phyloP scores from a whole-genome alignment of 2,329 filamentous ascomycete genomes.

The Cladosporium sp. region DNA sequence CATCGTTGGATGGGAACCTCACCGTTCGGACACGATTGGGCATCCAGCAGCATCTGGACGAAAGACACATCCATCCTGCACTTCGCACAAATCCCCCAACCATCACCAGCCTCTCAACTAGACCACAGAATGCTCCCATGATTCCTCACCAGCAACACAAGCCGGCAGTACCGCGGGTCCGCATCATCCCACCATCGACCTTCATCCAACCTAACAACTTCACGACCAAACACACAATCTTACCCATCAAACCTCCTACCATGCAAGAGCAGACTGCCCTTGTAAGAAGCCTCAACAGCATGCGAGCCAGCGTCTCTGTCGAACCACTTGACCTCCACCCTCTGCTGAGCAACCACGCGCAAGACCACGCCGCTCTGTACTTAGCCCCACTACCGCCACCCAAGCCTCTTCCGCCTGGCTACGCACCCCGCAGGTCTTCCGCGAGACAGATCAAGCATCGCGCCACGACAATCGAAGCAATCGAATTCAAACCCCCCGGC shows the following conservation, averaged over 20 bases:
- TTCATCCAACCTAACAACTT: neutral
- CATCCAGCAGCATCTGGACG: neutral
- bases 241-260: neutral
- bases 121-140: neutral
- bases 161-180: neutral
- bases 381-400: neutral
- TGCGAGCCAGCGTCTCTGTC: neutral
- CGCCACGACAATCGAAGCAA: neutral
- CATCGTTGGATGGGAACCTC: neutral
- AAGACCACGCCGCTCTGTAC: neutral
- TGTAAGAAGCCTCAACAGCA: conserved; percentile 7
- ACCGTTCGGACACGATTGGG: neutral
- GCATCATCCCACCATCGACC: neutral
- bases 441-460: neutral
- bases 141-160: no score
- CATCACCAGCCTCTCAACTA: no score
- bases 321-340: conserved; percentile 5
- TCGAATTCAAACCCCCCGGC: neutral
- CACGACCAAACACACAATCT: neutral
- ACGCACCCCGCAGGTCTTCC: neutral
- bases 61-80: conserved; percentile 2
- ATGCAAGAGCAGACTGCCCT: conserved; percentile 3
- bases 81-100: neutral
- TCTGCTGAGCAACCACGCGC: conserved; percentile 6
- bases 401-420: neutral